Conservation (phyloP, 2,329 filamentous ascomycete species). For the Chaetomium strumarium region DNA sequence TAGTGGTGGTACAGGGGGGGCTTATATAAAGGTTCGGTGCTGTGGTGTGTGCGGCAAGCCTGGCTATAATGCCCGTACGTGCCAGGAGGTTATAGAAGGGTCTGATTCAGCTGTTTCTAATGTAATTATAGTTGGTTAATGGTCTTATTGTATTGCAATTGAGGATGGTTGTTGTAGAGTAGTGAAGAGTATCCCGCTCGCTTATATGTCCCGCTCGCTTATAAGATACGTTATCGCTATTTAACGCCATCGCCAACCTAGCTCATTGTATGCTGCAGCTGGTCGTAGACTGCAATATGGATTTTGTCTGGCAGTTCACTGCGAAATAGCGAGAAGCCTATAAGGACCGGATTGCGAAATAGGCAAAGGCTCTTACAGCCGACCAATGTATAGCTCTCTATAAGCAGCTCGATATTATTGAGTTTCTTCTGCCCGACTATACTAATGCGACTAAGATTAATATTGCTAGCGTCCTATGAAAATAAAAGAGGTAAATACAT, state of each 20-base stretch:
- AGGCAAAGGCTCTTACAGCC: conserved; percentile 11
- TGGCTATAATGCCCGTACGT: too few species aligned
- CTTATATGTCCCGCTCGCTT: too few species aligned
- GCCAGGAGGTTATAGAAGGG: too few species aligned
- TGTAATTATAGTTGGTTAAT: too few species aligned
- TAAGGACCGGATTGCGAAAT: conserved; percentile 12
- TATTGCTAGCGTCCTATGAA: conserved; percentile 20
- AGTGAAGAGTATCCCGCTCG: too few species aligned
- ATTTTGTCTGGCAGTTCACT: conserved; percentile 6
- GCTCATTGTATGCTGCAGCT: conserved; percentile 5
- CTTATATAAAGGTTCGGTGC: too few species aligned
- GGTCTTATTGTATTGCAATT: too few species aligned
- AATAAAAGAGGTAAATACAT: conserved; percentile 20
- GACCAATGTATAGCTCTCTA: conserved; percentile 17
- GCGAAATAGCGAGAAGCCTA: conserved; percentile 4
- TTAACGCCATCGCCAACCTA: conserved; percentile 10
- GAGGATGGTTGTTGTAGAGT: too few species aligned
- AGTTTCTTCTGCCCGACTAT: conserved; percentile 21
- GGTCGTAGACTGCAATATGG: conserved; percentile 1
- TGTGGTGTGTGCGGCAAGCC: too few species aligned
- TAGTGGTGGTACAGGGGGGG: too few species aligned
- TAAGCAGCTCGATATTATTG: conserved; percentile 18
- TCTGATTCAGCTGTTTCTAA: too few species aligned
- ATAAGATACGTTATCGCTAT: too few species aligned
- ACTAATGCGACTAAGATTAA: conserved; percentile 23